Evolutionary conservation across 441 rosid genomes (phyloP), one percentile per base, ranked within the genome.

Genomic region (Eruca vesicaria): DNA sequence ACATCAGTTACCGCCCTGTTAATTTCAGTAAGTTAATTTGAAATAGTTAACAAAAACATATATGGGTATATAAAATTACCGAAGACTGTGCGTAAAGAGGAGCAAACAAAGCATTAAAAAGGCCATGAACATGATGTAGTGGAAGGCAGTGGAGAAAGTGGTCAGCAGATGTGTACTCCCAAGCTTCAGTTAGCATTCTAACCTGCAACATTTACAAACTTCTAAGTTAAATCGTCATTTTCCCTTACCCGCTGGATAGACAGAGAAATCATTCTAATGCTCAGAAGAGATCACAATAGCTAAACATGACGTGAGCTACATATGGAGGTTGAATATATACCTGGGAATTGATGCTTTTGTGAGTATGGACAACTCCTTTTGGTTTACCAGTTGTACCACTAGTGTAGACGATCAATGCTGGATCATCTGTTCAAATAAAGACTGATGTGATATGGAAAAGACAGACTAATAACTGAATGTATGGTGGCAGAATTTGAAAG

Each of bases 311-410:
- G 48, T 26, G 33, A 59, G 62, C 32, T 32, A 12, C 56, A 48
- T 36, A 56, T 56, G 38, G 68, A 57, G 57, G 60, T 35, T 14
- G 12, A 23, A 66, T 60, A 62, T 55, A 70, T 75, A 88, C 99
- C 98, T 96, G 99, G 48, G 99, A 89, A 72, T 67, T 74, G 69
- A 96, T 88, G 84, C 97, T 87, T 80, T 82, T 86, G 79, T 93
- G 99, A 0, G 97, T 93, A 75, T 96, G 99, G 71, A 96, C 93
- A 72, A 86, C 98, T 68, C 98, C 99, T 83, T 96, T 96, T 33
- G 99, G 99, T 82, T 88, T 96, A 63, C 99, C 99, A 9, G 99
- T 96, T 68, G 99, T 96, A 66, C 99, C 99, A 81, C 99, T 96
- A 14, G 99, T 96, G 80, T 96, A 96, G 65, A 93, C 81, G 63